phyloP scores from a whole-genome alignment of 352 stramenopile species.

The Phytophthora crassamura region DNA sequence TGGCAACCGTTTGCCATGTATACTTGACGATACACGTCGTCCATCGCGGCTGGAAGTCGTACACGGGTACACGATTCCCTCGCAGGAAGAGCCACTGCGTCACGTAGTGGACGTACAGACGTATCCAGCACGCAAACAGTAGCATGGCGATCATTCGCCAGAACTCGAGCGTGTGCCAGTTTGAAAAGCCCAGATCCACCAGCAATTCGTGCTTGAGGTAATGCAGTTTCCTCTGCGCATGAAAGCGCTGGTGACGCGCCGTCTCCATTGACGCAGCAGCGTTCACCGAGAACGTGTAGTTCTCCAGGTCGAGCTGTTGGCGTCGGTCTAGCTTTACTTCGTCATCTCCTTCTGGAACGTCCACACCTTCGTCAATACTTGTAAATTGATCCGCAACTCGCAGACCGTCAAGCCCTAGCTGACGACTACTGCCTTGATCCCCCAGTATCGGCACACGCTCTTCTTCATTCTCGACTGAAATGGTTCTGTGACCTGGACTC shows the following conservation, averaged over 20 bases:
- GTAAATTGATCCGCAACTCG: conserved; percentile 12
- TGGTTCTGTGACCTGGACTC: conserved; percentile 3
- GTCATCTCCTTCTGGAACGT: conserved; percentile 14
- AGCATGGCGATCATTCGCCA: conserved; percentile 73
- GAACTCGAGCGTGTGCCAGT: conserved; percentile 76
- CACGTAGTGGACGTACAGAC: conserved; percentile 91
- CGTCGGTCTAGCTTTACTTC: background rate
- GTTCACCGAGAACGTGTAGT: conserved; percentile 70
- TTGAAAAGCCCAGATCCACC: conserved; percentile 64
- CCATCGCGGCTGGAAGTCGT: conserved; percentile 70
- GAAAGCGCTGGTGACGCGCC: conserved; percentile 64
- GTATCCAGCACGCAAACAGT: conserved; percentile 82
- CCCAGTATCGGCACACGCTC: conserved; percentile 11
- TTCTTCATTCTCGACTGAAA: conserved; percentile 4
- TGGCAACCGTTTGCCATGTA: conserved; percentile 70
- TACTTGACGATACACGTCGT: conserved; percentile 89
- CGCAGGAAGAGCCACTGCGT: conserved; percentile 87
- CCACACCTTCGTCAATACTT: conserved; percentile 11
- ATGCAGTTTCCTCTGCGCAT: conserved; percentile 72
- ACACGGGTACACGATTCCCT: conserved; percentile 74
- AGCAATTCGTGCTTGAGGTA: conserved; percentile 86
- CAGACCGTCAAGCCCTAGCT: conserved; percentile 10
- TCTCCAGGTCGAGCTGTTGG: conserved; percentile 40
- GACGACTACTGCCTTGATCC: conserved; percentile 12
- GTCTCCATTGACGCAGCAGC: conserved; percentile 50